Conservation (phyloP, 2,329 filamentous ascomycete genomes). For the Calycina marina region DNA sequence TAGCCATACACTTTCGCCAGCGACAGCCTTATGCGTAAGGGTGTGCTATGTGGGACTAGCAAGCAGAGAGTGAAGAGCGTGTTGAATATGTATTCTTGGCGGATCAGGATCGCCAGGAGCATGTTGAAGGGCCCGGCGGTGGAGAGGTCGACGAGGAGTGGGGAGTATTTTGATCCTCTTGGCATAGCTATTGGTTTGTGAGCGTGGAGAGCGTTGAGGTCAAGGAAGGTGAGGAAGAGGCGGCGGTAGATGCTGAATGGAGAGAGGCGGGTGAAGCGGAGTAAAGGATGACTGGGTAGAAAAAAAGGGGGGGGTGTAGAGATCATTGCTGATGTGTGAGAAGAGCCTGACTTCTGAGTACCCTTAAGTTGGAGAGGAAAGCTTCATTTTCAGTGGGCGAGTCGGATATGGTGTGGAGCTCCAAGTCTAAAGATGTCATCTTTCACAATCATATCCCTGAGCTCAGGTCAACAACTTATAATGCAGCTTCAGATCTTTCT, state of each 20-base stretch:
- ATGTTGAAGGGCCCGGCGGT: slow-evolving; percentile 27
- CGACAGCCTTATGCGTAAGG: slow-evolving; percentile 32
- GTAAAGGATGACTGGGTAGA: too few relatives aligned
- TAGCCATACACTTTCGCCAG: slow-evolving; percentile 37
- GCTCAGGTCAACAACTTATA: too few relatives aligned
- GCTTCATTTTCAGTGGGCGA: too few relatives aligned
- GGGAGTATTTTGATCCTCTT: not conserved
- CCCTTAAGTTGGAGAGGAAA: too few relatives aligned
- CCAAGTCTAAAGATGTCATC: too few relatives aligned
- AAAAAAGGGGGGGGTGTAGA: too few relatives aligned
- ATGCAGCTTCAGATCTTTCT: too few relatives aligned
- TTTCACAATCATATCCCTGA: too few relatives aligned
- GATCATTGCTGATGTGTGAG: too few relatives aligned
- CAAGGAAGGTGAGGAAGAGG: slow-evolving; percentile 38
- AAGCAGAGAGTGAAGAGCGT: slow-evolving; percentile 31
- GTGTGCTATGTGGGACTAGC: slow-evolving; percentile 31
- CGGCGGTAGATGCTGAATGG: slow-evolving; percentile 40
- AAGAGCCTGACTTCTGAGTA: too few relatives aligned
- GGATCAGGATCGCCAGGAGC: slow-evolving; percentile 32
- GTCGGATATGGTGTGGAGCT: too few relatives aligned
- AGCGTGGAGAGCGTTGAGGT: slow-evolving; percentile 33
- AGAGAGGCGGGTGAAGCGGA: slow-evolving; percentile 15
- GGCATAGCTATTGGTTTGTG: slow-evolving; percentile 10
- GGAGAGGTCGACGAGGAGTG: slow-evolving; percentile 1
- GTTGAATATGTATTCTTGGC: slow-evolving; percentile 40